phyloP scores from a whole-genome alignment of 2,329 filamentous ascomycete species.

The Fusarium clavum region DNA sequence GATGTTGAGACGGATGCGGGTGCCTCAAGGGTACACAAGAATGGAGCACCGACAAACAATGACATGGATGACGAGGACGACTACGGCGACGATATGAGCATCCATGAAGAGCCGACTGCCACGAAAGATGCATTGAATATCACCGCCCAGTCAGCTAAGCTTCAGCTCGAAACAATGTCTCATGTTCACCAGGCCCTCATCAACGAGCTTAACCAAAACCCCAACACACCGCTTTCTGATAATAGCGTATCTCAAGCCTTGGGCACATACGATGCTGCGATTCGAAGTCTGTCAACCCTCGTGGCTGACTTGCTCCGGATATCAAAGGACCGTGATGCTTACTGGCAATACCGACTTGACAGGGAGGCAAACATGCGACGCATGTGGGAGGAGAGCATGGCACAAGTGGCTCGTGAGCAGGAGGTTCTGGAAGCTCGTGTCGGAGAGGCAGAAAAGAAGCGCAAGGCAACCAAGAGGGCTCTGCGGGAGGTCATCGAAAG shows the following conservation, averaged over 20 bases:
- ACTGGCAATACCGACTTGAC: slow-evolving; percentile 96
- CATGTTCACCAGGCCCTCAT: slow-evolving; percentile 87
- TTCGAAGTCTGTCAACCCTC: slow-evolving; percentile 85
- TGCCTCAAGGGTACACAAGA: slow-evolving; percentile 52
- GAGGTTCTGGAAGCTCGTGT: slow-evolving; percentile 89
- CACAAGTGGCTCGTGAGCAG: slow-evolving; percentile 92
- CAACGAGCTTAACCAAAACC: slow-evolving; percentile 73
- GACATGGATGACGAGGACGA: slow-evolving; percentile 79
- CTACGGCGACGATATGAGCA: slow-evolving; percentile 78
- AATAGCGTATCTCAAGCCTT: slow-evolving; percentile 81
- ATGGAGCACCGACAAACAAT: slow-evolving; percentile 52
- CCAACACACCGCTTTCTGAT: slow-evolving; percentile 79
- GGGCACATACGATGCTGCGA: slow-evolving; percentile 87
- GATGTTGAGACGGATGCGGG: slow-evolving; percentile 61
- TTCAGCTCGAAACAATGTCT: slow-evolving; percentile 91
- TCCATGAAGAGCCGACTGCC: slow-evolving; percentile 76
- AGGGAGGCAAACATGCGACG: slow-evolving; percentile 90
- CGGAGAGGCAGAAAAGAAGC: slow-evolving; percentile 89
- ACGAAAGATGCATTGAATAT: slow-evolving; percentile 97
- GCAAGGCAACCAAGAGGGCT: slow-evolving; percentile 88
- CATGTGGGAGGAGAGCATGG: slow-evolving; percentile 99
- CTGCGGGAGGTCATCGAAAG: slow-evolving; percentile 84
- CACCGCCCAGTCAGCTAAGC: slow-evolving; percentile 91
- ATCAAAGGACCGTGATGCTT: slow-evolving; percentile 91
- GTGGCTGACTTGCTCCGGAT: slow-evolving; percentile 91